Evolutionary conservation across 495 filamentous ascomycete genomes (phyloP).

Genomic region (Neurospora sp.): DNA sequence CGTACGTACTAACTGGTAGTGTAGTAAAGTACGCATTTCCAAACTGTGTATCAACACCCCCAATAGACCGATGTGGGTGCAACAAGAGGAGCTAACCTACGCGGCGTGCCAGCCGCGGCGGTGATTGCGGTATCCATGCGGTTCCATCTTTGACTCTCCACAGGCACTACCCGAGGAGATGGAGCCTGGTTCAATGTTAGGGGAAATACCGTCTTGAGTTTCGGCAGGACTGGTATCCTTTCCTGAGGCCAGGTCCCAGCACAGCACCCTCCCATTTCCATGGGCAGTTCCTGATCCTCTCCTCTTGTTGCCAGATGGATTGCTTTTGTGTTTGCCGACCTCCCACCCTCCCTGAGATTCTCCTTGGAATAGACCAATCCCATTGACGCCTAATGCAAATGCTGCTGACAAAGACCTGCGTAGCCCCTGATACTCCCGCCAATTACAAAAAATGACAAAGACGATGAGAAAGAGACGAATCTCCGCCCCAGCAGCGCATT

Average conservation of each 20-base stretch:
- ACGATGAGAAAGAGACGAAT: background rate
- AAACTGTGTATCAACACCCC: background rate
- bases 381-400: constrained; percentile 14
- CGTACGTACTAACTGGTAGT: background rate
- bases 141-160: background rate
- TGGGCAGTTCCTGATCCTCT: background rate
- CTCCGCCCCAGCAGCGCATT: background rate
- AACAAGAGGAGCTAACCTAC: background rate
- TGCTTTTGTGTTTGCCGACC: constrained; percentile 1
- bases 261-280: background rate
- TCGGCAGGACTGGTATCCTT: background rate
- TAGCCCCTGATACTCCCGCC: background rate
- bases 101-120: background rate
- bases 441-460: constrained; percentile 8
- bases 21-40: background rate
- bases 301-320: constrained; percentile 3
- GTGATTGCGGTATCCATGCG: background rate
- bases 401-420: constrained; percentile 8
- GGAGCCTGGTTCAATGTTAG: background rate
- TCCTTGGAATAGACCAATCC: constrained; percentile 1
- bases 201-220: background rate
- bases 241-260: background rate
- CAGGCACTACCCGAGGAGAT: background rate
- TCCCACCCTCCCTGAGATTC: constrained; percentile 1
- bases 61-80: background rate